A percentile compares a stretch with the other conserved stretches of the same genome.
Evolutionary conservation across 1,284 basidiomycete species (phyloP).

Genomic region (Cryptococcus sp.): DNA sequence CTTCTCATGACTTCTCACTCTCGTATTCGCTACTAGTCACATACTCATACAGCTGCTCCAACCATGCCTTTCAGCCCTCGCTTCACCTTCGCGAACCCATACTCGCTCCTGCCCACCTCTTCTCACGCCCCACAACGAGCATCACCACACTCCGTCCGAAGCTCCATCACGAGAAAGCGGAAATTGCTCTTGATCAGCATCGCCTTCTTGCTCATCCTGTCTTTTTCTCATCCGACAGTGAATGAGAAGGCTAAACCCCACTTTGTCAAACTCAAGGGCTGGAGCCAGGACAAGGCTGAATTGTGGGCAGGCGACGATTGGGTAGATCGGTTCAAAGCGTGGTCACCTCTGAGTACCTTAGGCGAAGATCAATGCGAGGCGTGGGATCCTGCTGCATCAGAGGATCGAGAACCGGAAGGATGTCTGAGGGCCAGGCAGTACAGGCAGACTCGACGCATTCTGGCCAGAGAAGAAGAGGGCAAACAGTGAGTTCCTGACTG

Average conservation of each 20-base stretch:
- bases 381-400: conserved; percentile 26
- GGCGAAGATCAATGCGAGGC: not conserved
- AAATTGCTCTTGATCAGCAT: too few species aligned
- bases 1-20: conserved; percentile 4
- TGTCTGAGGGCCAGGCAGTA: conserved; percentile 42
- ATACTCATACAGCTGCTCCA: not conserved
- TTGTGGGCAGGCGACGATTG: too few species aligned
- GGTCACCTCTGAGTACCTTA: not conserved
- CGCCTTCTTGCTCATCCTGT: too few species aligned
- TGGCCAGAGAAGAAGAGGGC: conserved; percentile 27
- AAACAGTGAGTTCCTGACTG: conserved; percentile 26
- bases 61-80: not conserved
- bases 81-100: not conserved
- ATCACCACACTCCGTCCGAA: not conserved
- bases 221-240: too few species aligned
- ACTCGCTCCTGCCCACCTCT: not conserved
- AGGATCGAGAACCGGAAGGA: conserved; percentile 28
- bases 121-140: not conserved
- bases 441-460: conserved; percentile 34
- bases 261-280: too few species aligned
- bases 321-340: not conserved
- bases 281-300: too few species aligned
- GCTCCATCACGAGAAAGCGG: too few species aligned
- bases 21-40: not conserved
- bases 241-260: too few species aligned